These are phyloP conservation scores for Arthrocladium fulminans DNA, from an alignment of 2,329 filamentous ascomycete species.

Conservation along the genomic window DNA sequence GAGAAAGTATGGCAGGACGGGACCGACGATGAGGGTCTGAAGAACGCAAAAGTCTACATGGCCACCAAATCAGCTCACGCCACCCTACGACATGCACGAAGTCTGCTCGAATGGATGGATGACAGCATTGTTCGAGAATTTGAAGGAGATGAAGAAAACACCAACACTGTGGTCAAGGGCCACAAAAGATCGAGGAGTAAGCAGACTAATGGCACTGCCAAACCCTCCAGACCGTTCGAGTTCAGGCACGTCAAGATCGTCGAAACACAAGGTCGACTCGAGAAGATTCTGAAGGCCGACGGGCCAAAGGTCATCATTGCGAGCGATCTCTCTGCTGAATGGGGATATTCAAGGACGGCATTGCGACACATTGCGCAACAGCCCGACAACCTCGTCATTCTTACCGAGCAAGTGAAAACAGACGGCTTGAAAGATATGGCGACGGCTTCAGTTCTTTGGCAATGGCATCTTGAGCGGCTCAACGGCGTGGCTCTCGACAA, in stretches of 20 bases:
- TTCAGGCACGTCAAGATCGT: conserved; percentile 77
- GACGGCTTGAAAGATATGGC: conserved; percentile 16
- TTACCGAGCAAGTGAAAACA: conserved; percentile 59
- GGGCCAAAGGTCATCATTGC: conserved; percentile 71
- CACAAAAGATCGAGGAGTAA: conserved; percentile 37
- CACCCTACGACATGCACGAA: conserved; percentile 81
- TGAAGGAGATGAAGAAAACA: conserved; percentile 47
- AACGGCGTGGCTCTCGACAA: conserved; percentile 56
- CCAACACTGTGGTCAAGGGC: conserved; percentile 24
- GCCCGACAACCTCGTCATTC: conserved; percentile 70
- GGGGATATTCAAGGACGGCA: conserved; percentile 84
- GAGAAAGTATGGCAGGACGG: conserved; percentile 80
- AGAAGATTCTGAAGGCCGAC: conserved; percentile 52
- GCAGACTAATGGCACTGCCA: conserved; percentile 30
- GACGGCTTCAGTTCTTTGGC: conserved; percentile 58
- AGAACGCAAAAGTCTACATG: conserved; percentile 58
- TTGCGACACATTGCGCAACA: conserved; percentile 66
- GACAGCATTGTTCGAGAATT: conserved; percentile 89
- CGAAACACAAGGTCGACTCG: conserved; percentile 71
- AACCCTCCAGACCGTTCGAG: conserved; percentile 66
- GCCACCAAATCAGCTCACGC: conserved; percentile 79
- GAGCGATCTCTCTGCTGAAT: conserved; percentile 81
- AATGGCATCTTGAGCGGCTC: conserved; percentile 62
- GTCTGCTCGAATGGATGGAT: conserved; percentile 99
- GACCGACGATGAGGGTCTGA: conserved; percentile 41